A percentile compares a stretch with the other conserved stretches of the same genome.
Evolutionary conservation across 352 stramenopile genomes (phyloP).

Genomic region (Globisporangium paddicum): DNA sequence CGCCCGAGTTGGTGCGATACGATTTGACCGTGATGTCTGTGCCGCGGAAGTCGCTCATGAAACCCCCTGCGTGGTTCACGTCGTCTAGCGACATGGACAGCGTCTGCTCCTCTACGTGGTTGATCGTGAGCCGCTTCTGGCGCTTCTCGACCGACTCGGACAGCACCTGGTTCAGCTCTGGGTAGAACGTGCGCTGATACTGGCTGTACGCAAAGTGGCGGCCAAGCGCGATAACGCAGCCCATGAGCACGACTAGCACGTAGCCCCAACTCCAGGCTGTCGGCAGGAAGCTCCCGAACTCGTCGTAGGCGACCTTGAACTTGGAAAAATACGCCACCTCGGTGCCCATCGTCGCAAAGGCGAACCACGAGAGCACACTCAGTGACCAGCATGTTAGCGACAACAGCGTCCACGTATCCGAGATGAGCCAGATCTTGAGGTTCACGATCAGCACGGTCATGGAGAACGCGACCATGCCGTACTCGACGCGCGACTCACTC

Average conservation of each 20-base stretch:
- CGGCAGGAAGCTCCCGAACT: conserved; percentile 63
- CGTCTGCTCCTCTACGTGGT: conserved; percentile 66
- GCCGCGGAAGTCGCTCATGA: conserved; percentile 42
- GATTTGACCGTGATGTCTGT: conserved; percentile 45
- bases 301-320: conserved; percentile 76
- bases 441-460: conserved; percentile 93
- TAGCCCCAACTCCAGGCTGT: conserved; percentile 54
- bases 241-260: conserved; percentile 61
- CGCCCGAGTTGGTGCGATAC: conserved; percentile 15
- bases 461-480: conserved; percentile 88
- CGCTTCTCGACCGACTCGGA: conserved; percentile 48
- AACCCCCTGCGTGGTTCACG: conserved; percentile 32
- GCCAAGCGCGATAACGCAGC: conserved; percentile 59
- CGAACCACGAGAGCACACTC: conserved; percentile 73
- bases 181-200: conserved; percentile 76
- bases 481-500: conserved; percentile 75
- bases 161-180: conserved; percentile 60
- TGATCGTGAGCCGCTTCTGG: conserved; percentile 61
- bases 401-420: conserved; percentile 70
- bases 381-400: conserved; percentile 49
- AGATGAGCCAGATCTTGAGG: conserved; percentile 90
- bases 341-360: conserved; percentile 53
- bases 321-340: conserved; percentile 48
- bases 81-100: conserved; percentile 80
- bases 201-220: conserved; percentile 76